These are phyloP conservation scores for Tieghemostelium lacteum DNA, from an alignment of 78 protist species.

Conservation along the genomic window DNA sequence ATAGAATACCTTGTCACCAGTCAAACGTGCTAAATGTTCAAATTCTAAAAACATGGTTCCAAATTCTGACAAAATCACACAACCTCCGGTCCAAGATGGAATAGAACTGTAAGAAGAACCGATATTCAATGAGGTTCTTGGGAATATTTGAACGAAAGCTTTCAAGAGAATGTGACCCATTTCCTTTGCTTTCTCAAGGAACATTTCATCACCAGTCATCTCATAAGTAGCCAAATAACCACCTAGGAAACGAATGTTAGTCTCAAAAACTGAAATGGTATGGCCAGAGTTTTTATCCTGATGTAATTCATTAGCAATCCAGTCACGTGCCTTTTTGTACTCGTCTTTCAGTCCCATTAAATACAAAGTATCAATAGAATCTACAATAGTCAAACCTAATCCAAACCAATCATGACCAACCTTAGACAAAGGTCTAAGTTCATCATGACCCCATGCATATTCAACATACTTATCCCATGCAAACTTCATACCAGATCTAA, in stretches of 20 bases:
- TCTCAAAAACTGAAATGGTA: constrained; percentile 87
- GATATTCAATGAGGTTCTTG: constrained; percentile 15
- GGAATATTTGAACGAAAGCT: constrained; percentile 50
- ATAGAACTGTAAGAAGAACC: background rate
- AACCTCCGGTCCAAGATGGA: constrained; percentile 19
- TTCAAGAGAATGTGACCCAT: constrained; percentile 74
- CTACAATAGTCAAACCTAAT: constrained; percentile 84
- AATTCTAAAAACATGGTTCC: constrained; percentile 92
- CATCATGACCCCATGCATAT: constrained; percentile 91
- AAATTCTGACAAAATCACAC: constrained; percentile 81
- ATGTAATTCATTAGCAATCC: constrained; percentile 9
- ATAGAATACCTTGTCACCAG: constrained; percentile 61
- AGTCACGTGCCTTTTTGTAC: constrained; percentile 64
- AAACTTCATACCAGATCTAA: constrained; percentile 55
- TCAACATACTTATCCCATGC: constrained; percentile 85
- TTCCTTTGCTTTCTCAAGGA: constrained; percentile 84
- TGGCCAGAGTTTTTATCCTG: background rate
- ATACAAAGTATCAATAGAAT: constrained; percentile 84
- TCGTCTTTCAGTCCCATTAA: constrained; percentile 84
- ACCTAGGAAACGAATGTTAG: constrained; percentile 90
- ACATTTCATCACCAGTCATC: constrained; percentile 79
- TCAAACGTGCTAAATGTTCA: constrained; percentile 50
- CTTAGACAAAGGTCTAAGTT: constrained; percentile 69
- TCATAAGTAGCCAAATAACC: constrained; percentile 87
- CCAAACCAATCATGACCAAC: constrained; percentile 77